A percentile compares a stretch with the other conserved stretches of the same genome.
phyloP scores from a whole-genome alignment of 1,284 basidiomycete genomes.

The Chalciporus sp. region DNA sequence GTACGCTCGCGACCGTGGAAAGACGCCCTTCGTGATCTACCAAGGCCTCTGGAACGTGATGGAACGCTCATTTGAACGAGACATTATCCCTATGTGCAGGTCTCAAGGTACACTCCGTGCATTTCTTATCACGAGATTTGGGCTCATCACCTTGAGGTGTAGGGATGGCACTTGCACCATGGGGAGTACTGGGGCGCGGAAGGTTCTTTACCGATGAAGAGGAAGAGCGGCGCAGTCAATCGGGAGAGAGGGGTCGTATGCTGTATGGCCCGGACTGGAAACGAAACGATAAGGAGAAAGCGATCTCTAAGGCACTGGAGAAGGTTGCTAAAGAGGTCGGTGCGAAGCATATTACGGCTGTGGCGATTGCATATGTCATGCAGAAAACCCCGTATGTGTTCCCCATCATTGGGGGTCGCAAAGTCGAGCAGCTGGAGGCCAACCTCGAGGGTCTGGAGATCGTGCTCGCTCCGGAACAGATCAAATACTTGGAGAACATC shows the following conservation, averaged over 20 bases:
- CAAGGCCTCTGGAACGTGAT: constrained; percentile 55
- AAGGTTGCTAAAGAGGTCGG: constrained; percentile 28
- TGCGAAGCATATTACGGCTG: constrained; percentile 25
- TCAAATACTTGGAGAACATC: constrained; percentile 44
- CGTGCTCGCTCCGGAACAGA: constrained; percentile 44
- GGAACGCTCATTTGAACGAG: constrained; percentile 48
- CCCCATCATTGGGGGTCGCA: constrained; percentile 52
- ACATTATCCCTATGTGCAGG: constrained; percentile 55
- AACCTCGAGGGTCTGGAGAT: constrained; percentile 53
- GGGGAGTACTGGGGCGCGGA: constrained; percentile 10
- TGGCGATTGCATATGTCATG: constrained; percentile 52
- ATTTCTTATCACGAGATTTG: not conserved
- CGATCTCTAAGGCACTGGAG: constrained; percentile 12
- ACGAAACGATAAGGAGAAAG: constrained; percentile 28
- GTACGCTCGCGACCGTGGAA: constrained; percentile 42
- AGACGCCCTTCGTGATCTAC: constrained; percentile 55
- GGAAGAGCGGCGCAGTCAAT: constrained; percentile 24
- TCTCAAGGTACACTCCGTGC: constrained; percentile 34
- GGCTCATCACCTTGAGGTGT: not conserved
- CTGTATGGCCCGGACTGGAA: constrained; percentile 23
- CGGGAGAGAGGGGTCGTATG: constrained; percentile 31
- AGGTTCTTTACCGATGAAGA: constrained; percentile 34
- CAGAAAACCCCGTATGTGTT: constrained; percentile 52
- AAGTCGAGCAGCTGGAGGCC: constrained; percentile 48
- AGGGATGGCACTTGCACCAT: constrained; percentile 40